Conservation (phyloP, 2,329 filamentous ascomycete species). For the Didymella pomorum region DNA sequence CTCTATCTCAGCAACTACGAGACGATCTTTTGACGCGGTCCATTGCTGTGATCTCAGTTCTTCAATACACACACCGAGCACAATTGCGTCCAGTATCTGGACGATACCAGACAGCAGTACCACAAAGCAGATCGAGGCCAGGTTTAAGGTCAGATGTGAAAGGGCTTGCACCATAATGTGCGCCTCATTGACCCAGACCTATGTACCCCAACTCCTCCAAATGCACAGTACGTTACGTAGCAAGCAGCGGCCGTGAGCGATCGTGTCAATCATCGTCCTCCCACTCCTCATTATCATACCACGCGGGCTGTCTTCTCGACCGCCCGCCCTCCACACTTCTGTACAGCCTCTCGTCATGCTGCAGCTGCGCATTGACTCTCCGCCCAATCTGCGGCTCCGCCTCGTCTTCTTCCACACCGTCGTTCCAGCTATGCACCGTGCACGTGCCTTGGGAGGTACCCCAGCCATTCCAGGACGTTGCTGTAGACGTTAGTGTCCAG, state of each 20-base stretch:
- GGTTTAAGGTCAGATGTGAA: too few relatives aligned
- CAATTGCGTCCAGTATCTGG: too few relatives aligned
- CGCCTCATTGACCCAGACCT: neutral
- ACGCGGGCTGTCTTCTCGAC: conserved; percentile 33
- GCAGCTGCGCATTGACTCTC: conserved; percentile 48
- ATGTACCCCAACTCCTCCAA: conserved; percentile 1
- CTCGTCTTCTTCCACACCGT: conserved; percentile 70
- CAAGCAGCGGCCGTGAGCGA: neutral
- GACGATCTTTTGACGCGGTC: too few relatives aligned
- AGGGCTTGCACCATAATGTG: conserved; percentile 1
- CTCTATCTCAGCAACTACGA: too few relatives aligned
- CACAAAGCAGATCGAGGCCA: too few relatives aligned
- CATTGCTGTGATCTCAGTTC: too few relatives aligned
- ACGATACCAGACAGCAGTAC: too few relatives aligned
- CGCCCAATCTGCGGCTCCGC: conserved; percentile 47
- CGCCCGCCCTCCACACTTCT: conserved; percentile 26
- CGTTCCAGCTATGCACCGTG: conserved; percentile 80
- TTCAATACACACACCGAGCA: too few relatives aligned
- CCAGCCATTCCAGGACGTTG: conserved; percentile 83
- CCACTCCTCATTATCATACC: conserved; percentile 43
- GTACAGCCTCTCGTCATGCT: conserved; percentile 50
- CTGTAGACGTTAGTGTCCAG: conserved; percentile 54
- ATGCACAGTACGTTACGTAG: neutral
- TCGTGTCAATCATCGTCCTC: conserved; percentile 36
- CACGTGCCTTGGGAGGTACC: conserved; percentile 77